phyloP scores from a whole-genome alignment of 441 rosid species.

The Jatropha podagrica region DNA sequence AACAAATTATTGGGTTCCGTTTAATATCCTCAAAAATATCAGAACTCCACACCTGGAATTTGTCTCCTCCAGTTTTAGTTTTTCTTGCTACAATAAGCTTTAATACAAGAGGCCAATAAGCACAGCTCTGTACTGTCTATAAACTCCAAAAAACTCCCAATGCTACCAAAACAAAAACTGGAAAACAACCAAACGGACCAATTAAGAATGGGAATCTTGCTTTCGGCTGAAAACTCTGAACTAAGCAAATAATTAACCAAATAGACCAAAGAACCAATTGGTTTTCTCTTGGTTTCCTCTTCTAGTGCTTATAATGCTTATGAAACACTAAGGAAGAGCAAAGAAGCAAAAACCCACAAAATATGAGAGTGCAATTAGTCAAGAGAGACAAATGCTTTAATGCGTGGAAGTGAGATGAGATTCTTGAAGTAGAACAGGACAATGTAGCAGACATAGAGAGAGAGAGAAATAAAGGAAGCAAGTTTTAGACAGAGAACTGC shows the following conservation, averaged over 20 bases:
- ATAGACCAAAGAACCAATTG: constrained; percentile 32
- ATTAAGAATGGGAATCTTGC: constrained; percentile 28
- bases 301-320: constrained; percentile 13
- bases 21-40: constrained; percentile 24
- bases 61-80: constrained; percentile 28
- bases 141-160: constrained; percentile 15
- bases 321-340: constrained; percentile 20
- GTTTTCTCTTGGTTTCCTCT: constrained; percentile 22
- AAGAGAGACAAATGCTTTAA: constrained; percentile 41
- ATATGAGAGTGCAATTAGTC: constrained; percentile 30
- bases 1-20: constrained; percentile 20
- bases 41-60: constrained; percentile 23
- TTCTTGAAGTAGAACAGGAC: constrained; percentile 75
- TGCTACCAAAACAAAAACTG: constrained; percentile 15
- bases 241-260: constrained; percentile 15
- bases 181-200: constrained; percentile 28
- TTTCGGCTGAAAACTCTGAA: constrained; percentile 2
- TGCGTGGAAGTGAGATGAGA: constrained; percentile 65
- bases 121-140: constrained; percentile 3
- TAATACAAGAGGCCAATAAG: constrained; percentile 17
- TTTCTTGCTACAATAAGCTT: neutral
- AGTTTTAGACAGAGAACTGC: constrained; percentile 30
- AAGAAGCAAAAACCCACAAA: constrained; percentile 34
- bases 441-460: constrained; percentile 59
- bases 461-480: constrained; percentile 32